These are phyloP conservation scores for Trypanosoma cruzi DNA, from an alignment of 208 protist genomes.

Conservation along the genomic window DNA sequence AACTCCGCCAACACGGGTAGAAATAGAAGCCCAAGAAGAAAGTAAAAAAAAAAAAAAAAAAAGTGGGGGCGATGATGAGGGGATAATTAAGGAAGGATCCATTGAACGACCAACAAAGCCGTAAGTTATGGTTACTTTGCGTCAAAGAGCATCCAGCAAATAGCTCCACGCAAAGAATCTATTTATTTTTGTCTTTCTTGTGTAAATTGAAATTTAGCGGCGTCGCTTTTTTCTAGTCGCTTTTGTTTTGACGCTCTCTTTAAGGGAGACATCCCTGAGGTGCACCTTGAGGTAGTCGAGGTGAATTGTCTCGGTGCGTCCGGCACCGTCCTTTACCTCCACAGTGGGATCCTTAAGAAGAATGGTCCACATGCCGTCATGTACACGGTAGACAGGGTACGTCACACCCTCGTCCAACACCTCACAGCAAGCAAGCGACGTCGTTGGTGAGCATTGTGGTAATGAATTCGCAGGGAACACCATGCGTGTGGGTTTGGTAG, in stretches of 20 bases:
- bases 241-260: neutral
- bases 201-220: constrained; percentile 1
- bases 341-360: constrained; percentile 80
- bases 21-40: neutral
- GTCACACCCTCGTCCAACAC: constrained; percentile 40
- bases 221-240: constrained; percentile 18
- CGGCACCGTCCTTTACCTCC: constrained; percentile 61
- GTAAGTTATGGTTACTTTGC: too few species aligned
- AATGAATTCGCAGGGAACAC: neutral
- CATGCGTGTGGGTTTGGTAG: neutral
- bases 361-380: constrained; percentile 83
- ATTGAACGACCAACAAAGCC: too few species aligned
- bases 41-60: constrained; percentile 13
- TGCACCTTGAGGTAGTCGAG: constrained; percentile 83
- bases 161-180: neutral
- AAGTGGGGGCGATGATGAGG: neutral
- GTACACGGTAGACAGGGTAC: constrained; percentile 76
- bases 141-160: neutral
- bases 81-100: too few species aligned
- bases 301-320: constrained; percentile 55
- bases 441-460: constrained; percentile 5
- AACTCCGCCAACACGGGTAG: neutral
- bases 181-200: neutral
- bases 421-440: neutral
- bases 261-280: constrained; percentile 28